Conservation (phyloP, 495 filamentous ascomycete species). For the Hyphodiscus hymeniophilus region DNA sequence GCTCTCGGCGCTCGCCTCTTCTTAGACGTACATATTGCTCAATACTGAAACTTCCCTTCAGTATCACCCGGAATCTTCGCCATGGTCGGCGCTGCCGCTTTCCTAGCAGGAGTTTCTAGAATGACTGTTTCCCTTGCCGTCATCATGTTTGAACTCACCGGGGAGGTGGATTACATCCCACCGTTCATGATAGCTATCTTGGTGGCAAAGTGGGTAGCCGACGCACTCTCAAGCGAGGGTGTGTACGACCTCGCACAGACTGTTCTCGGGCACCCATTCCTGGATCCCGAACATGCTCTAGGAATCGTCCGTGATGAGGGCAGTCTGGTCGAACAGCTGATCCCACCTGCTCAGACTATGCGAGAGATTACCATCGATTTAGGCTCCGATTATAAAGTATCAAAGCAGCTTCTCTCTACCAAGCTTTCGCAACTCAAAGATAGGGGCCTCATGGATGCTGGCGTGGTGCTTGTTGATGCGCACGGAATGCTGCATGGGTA, state of each 20-base stretch:
- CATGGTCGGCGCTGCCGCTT: conserved; percentile 52
- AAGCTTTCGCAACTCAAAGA: conserved; percentile 39
- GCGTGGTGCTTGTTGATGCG: conserved; percentile 44
- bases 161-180: conserved; percentile 40
- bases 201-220: conserved; percentile 51
- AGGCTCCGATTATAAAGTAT: conserved; percentile 34
- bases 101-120: conserved; percentile 48
- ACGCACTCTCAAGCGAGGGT: conserved; percentile 39
- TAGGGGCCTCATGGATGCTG: conserved; percentile 47
- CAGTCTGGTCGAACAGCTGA: conserved; percentile 34
- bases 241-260: no score
- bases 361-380: conserved; percentile 44
- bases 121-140: conserved; percentile 52
- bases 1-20: no score
- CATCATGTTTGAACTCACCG: conserved; percentile 49
- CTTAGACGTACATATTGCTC: no score
- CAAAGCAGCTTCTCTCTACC: conserved; percentile 28
- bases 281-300: conserved; percentile 42
- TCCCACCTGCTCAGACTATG: conserved; percentile 47
- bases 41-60: no score
- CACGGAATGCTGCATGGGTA: conserved; percentile 43
- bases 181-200: conserved; percentile 53
- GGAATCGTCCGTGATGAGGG: conserved; percentile 29
- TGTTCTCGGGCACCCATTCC: no score
- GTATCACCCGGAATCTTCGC: conserved; percentile 51